These are phyloP conservation scores for Hericium rajendrae DNA, from an alignment of 768 basidiomycete genomes.

Conservation along the genomic window DNA sequence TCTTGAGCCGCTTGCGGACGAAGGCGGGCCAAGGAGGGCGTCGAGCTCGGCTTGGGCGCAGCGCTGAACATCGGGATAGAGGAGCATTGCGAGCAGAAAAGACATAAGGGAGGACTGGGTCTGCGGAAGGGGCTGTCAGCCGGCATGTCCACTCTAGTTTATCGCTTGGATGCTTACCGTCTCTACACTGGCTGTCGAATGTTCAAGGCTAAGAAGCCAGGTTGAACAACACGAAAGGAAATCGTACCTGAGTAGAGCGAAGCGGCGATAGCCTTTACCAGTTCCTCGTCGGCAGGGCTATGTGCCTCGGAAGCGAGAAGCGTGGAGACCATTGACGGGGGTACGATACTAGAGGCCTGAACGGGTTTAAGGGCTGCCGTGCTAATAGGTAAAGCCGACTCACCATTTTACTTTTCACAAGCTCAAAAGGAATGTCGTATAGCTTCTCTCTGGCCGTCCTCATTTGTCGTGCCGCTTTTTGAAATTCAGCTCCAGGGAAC, in stretches of 20 bases:
- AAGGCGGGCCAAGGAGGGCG: slow-evolving; percentile 34
- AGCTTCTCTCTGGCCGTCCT: slow-evolving; percentile 55
- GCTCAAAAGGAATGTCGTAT: slow-evolving; percentile 53
- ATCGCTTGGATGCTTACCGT: slow-evolving; percentile 33
- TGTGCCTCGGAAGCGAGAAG: not conserved
- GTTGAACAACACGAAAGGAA: not conserved
- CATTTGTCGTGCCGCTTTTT: slow-evolving; percentile 50
- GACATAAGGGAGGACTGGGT: slow-evolving; percentile 47
- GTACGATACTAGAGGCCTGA: not conserved
- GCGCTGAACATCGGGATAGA: slow-evolving; percentile 43
- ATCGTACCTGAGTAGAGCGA: not conserved
- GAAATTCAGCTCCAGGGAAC: slow-evolving; percentile 62
- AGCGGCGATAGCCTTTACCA: not conserved
- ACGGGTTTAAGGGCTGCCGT: not conserved
- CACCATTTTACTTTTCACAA: slow-evolving; percentile 49
- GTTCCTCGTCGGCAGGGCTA: not conserved
- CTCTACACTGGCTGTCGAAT: slow-evolving; percentile 48
- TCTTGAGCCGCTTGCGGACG: slow-evolving; percentile 25
- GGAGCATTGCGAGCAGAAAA: slow-evolving; percentile 61
- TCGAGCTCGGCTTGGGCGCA: slow-evolving; percentile 60
- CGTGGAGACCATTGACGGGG: not conserved
- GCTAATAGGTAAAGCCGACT: slow-evolving; percentile 5
- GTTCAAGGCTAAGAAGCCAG: slow-evolving; percentile 17
- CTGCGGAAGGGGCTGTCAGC: slow-evolving; percentile 20
- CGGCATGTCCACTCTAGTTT: not conserved